These are phyloP conservation scores for Meyerozyma elateridarum DNA, from an alignment of 1,139 yeast genomes.

Conservation along the genomic window DNA sequence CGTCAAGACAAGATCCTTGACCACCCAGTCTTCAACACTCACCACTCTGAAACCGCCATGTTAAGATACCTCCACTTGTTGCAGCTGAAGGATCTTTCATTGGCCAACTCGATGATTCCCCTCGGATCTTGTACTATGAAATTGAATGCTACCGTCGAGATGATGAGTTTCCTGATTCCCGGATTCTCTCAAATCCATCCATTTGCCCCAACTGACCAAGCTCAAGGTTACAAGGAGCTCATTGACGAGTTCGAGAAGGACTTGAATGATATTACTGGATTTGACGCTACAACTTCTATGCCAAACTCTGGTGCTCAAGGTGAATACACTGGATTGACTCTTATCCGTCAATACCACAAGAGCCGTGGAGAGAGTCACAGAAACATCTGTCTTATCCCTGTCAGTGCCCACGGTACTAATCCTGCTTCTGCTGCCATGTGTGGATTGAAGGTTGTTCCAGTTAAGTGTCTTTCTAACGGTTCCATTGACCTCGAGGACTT, in stretches of 20 bases:
- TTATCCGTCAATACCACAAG: conserved; percentile 74
- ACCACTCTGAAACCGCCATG: conserved; percentile 94
- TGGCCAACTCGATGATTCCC: conserved; percentile 96
- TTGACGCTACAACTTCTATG: conserved; percentile 85
- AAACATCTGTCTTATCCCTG: conserved; percentile 90
- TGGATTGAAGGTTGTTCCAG: conserved; percentile 88
- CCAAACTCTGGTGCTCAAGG: conserved; percentile 99
- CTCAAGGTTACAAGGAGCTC: conserved; percentile 74
- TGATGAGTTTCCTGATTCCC: conserved; percentile 93
- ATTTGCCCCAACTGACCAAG: conserved; percentile 85
- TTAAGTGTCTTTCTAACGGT: conserved; percentile 81
- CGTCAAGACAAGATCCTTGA: conserved; percentile 64
- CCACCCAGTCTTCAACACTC: conserved; percentile 76
- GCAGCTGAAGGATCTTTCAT: conserved; percentile 84
- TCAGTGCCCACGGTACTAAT: conserved; percentile 96
- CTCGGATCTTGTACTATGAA: conserved; percentile 98
- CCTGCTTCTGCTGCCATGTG: conserved; percentile 99
- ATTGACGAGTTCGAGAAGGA: conserved; percentile 76
- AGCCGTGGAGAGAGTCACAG: conserved; percentile 69
- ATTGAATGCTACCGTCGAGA: conserved; percentile 89
- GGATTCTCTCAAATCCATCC: conserved; percentile 89
- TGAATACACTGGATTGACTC: conserved; percentile 90
- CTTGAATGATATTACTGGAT: conserved; percentile 91
- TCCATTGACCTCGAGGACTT: conserved; percentile 79
- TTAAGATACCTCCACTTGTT: conserved; percentile 81